Evolutionary conservation across 1,284 basidiomycete species (phyloP), one percentile per base, ranked within the genome.

Genomic region (Sphagnurus paluster): DNA sequence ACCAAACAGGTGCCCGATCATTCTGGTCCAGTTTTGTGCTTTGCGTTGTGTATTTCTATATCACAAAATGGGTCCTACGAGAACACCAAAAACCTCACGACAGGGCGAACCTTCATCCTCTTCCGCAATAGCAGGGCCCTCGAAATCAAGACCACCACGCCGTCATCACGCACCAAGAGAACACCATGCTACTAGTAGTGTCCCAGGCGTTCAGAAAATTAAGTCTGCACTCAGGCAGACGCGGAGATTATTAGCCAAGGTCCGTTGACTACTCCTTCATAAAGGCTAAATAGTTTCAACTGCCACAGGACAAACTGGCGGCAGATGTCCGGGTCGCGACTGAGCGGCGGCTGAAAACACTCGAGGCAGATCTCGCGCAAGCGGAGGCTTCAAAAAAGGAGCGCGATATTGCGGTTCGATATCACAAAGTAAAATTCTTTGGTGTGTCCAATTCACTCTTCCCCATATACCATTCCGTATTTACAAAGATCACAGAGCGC

Each of bases 361-460:
- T 94, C 6, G 84, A 93, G 62, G 75, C 74, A 5, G 92, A 95
- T 58, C 74, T 94, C 14, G 61, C 62, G 16, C 63, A 87, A 58
- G 78, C 76, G 0, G 89, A 93, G 61, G 70, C 86, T 16, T 77
- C 76, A 21, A 76, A 72, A 52, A 87, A 87, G 58, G 92, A 93
- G 64, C 79, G 84, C 39, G 70, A 79, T 38, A 72, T 90, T 56
- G 87, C 90, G 0, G 67, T 76, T 34, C 79, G 78, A 53, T 95
- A 95, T 64, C 92, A 93, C 58, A 90, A 82, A 67, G 72, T 92
- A 59, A 94, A 92, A 65, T 94, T 94, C 69, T 94, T 94, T 54
- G 91, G 90, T 90, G 53, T 52, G 82, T 70, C 8, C 36, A 5
- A 21, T 26, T 25, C 20, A 36, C 5, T n/a, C n/a, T n/a, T n/a